Base-by-base conservation (phyloP, 306 rosid genomes). In the Luffa aegyptiaca region DNA sequence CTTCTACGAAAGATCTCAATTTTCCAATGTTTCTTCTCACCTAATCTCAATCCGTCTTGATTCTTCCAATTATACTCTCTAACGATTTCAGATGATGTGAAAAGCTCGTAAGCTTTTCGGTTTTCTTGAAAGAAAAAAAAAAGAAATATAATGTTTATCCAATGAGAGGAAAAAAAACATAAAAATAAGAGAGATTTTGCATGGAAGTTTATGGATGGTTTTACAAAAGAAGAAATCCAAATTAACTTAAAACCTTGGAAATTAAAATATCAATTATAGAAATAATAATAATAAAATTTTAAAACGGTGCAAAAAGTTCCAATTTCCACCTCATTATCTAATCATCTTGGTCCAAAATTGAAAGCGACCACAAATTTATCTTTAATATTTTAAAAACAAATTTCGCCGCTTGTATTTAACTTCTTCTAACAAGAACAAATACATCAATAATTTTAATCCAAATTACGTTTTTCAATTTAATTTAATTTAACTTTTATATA, bases 281-380 rank as follows among this genome's bases (percentile, higher is more conserved):
- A 44, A 20, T 70, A 42, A 69, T n/a, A 44, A 20, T 70, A 42
- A 69, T n/a, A 20, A 9, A 42, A 5, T 35, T 31, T 63, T 3
- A 21, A 45, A 45, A 12, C 5, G 21, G 6, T 11, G 56, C n/a
- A 10, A 45, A 45, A 70, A 46, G 4, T 71, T 45, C n/a, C n/a
- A 71, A 45, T n/a, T 46, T 71, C 76, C 76, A 21, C 57, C 41
- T 71, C 56, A 46, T 45, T 46, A 71, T 71, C 17, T 71, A 71
- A 70, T 21, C 57, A 71, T 45, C 35, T 21, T 21, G 10, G 20
- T 26, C 21, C 35, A 46, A 5, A 6, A 10, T 70, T 21, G 76
- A 71, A 71, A 71, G 57, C 57, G n/a, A 71, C 76, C 0, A 45
- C 57, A 45, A 71, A 71, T 26, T 71, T 71, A 71, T 46, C 13